Evolutionary conservation across 2,329 filamentous ascomycete genomes (phyloP).

Genomic region (Talaromyces amestolkiae): DNA sequence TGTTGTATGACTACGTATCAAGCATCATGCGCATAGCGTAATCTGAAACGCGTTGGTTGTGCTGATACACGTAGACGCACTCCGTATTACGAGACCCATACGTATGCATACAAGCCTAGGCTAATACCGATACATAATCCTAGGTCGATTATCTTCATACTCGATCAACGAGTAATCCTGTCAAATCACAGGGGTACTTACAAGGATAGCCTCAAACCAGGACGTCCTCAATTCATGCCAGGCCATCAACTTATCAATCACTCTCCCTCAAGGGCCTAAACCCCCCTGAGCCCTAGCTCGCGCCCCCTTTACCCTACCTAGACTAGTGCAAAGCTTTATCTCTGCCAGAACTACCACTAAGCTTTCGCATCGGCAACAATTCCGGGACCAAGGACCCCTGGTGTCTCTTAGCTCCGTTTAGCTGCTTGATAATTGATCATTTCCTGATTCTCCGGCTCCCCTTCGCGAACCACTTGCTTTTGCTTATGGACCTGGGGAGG

Average conservation of each 20-base stretch:
- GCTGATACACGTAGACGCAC: constrained; percentile 1
- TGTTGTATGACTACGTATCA: constrained; percentile 4
- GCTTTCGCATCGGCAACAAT: neutral
- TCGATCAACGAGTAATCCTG: neutral
- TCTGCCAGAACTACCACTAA: neutral
- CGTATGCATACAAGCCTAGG: neutral
- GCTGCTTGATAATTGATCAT: neutral
- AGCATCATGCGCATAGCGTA: neutral
- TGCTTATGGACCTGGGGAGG: neutral
- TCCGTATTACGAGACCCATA: neutral
- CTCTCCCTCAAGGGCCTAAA: neutral
- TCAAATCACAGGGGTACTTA: constrained; percentile 3
- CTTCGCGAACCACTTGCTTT: constrained; percentile 7
- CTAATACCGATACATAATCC: neutral
- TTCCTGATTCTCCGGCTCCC: neutral
- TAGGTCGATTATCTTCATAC: neutral
- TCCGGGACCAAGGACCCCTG: neutral
- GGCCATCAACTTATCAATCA: neutral
- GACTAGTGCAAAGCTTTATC: constrained; percentile 10
- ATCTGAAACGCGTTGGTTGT: constrained; percentile 4
- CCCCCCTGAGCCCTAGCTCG: neutral
- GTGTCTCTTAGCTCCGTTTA: neutral
- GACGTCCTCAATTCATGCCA: constrained; percentile 1
- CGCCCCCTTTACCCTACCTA: constrained; percentile 5
- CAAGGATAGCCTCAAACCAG: neutral